A percentile compares a stretch with the other conserved stretches of the same genome.
Evolutionary conservation across 2,329 filamentous ascomycete species (phyloP).

Genomic region (Pseudopithomyces chartarum): DNA sequence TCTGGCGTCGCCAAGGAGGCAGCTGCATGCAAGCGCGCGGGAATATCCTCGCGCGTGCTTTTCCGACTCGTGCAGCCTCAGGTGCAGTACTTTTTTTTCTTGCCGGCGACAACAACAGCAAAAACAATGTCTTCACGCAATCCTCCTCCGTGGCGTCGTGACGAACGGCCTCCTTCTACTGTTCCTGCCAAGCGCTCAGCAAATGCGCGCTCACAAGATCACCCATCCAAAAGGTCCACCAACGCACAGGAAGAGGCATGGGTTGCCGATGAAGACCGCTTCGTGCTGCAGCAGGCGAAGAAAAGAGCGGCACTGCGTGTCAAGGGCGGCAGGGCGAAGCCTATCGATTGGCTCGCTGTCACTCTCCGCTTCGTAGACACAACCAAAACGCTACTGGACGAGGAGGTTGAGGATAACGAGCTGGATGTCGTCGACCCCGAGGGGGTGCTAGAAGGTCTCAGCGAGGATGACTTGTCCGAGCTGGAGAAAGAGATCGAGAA

Average conservation of each 20-base stretch:
- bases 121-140: constrained; percentile 38
- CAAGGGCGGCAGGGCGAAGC: constrained; percentile 85
- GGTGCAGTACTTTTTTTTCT: not conserved
- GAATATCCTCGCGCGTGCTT: not conserved
- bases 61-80: not conserved
- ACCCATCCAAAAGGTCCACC: constrained; percentile 47
- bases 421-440: constrained; percentile 81
- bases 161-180: constrained; percentile 32
- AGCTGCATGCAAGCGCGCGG: constrained; percentile 1
- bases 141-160: constrained; percentile 40
- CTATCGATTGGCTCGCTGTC: constrained; percentile 92
- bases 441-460: constrained; percentile 76
- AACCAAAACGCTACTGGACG: constrained; percentile 77
- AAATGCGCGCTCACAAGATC: constrained; percentile 48
- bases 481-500: constrained; percentile 81
- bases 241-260: constrained; percentile 64
- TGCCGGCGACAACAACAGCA: not conserved
- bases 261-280: constrained; percentile 93
- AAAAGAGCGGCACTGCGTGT: constrained; percentile 97
- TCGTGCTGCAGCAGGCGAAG: constrained; percentile 95
- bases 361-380: constrained; percentile 86
- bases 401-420: constrained; percentile 76
- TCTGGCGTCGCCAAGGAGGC: not conserved
- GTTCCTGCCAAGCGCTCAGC: constrained; percentile 51
- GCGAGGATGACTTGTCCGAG: constrained; percentile 69